A percentile compares a stretch with the other conserved stretches of the same genome.
Conservation (phyloP, 2,329 filamentous ascomycete genomes). For the Cercospora beticola region DNA sequence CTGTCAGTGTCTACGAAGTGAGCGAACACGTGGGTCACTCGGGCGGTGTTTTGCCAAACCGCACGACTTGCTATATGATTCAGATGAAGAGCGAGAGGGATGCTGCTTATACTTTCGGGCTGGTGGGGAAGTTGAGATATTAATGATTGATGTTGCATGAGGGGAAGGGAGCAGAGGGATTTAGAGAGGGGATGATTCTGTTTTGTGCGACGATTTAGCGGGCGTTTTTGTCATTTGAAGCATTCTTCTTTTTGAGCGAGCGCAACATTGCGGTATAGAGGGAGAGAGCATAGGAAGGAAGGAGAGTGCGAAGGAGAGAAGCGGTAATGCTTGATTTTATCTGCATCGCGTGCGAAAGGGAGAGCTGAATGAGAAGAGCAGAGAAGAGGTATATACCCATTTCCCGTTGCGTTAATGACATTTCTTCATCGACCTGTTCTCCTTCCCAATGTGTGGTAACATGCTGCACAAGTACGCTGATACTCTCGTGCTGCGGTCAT, state of each 20-base stretch:
- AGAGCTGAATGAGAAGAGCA: background rate
- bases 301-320: background rate
- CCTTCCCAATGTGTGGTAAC: no score
- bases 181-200: background rate
- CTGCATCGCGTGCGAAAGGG: background rate
- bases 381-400: constrained; percentile 9
- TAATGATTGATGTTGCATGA: constrained; percentile 30
- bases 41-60: constrained; percentile 57
- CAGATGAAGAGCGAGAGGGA: constrained; percentile 49
- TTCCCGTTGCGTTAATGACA: background rate
- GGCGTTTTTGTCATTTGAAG: background rate
- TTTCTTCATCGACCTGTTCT: no score
- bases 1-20: constrained; percentile 80
- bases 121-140: constrained; percentile 53
- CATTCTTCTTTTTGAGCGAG: background rate
- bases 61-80: constrained; percentile 64
- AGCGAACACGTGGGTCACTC: constrained; percentile 51
- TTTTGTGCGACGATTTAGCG: background rate
- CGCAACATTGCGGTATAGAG: background rate
- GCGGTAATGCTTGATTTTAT: background rate
- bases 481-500: no score
- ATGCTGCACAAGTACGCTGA: no score
- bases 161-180: background rate
- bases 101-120: constrained; percentile 50
- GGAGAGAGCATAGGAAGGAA: background rate